Evolutionary conservation across 139 green algal genomes (phyloP).

Genomic region (Desmodesmus armatus): DNA sequence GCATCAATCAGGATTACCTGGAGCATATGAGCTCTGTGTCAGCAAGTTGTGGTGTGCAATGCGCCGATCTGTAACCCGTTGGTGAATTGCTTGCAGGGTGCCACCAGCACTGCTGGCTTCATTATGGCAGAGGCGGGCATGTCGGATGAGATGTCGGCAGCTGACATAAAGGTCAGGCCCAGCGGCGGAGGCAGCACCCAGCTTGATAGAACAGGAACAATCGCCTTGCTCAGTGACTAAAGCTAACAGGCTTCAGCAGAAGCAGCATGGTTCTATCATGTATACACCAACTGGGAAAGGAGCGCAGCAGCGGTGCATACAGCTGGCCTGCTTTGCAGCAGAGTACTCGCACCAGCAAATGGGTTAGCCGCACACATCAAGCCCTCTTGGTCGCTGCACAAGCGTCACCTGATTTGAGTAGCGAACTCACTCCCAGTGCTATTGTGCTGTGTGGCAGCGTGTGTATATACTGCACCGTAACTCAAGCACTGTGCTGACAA

Average conservation of each 20-base stretch:
- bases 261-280: not conserved
- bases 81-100: not conserved
- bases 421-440: not conserved
- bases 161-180: slow-evolving; percentile 43
- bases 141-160: slow-evolving; percentile 44
- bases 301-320: no score
- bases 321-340: no score
- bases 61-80: not conserved
- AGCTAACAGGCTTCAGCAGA: not conserved
- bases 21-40: not conserved
- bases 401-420: not conserved
- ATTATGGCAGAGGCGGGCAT: slow-evolving; percentile 27
- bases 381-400: not conserved
- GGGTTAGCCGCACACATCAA: no score
- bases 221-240: no score
- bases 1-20: no score
- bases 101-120: not conserved
- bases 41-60: not conserved
- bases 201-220: not conserved
- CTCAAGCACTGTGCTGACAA: not conserved
- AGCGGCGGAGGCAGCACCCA: not conserved
- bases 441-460: not conserved
- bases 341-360: no score
- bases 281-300: no score
- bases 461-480: not conserved